Evolutionary conservation across 768 basidiomycete species (phyloP).

Genomic region (Hericium rajendrae): DNA sequence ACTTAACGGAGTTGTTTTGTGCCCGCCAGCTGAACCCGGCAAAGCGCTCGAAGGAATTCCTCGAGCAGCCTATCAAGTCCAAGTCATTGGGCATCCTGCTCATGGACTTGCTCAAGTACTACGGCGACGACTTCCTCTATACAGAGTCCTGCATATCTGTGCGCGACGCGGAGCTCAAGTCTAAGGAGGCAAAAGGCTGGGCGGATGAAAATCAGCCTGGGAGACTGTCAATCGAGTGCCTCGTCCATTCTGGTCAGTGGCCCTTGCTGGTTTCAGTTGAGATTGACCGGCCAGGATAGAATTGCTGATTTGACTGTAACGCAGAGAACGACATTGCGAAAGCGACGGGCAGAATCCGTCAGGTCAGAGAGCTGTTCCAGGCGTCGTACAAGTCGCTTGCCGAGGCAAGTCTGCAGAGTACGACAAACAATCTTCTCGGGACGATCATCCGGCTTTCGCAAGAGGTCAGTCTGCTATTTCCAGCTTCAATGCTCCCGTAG

Average conservation of each 20-base stretch:
- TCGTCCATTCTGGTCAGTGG: constrained; percentile 29
- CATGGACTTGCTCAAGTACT: constrained; percentile 57
- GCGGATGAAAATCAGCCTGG: constrained; percentile 9
- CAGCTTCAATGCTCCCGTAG: not conserved
- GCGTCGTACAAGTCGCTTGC: constrained; percentile 18
- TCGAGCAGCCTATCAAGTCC: constrained; percentile 37
- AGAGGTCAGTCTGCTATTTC: constrained; percentile 6
- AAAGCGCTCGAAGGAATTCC: constrained; percentile 35
- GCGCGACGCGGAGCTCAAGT: constrained; percentile 23
- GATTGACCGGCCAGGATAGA: not conserved
- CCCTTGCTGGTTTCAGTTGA: not conserved
- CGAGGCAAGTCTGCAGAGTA: constrained; percentile 2
- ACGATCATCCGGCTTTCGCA: constrained; percentile 16
- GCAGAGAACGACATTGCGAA: constrained; percentile 33
- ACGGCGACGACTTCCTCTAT: constrained; percentile 40
- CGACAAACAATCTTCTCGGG: constrained; percentile 15
- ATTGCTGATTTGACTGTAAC: not conserved
- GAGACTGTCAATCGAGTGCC: constrained; percentile 29
- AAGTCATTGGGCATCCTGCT: constrained; percentile 49
- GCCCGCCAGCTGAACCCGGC: constrained; percentile 47
- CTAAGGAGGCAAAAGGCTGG: constrained; percentile 28
- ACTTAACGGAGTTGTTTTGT: not conserved
- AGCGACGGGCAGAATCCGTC: constrained; percentile 23
- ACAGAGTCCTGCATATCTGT: constrained; percentile 31
- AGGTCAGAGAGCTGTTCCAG: constrained; percentile 27